These are phyloP conservation scores for Isoetes engelmannii DNA, from an alignment of 83 land plant genomes.

Conservation along the genomic window DNA sequence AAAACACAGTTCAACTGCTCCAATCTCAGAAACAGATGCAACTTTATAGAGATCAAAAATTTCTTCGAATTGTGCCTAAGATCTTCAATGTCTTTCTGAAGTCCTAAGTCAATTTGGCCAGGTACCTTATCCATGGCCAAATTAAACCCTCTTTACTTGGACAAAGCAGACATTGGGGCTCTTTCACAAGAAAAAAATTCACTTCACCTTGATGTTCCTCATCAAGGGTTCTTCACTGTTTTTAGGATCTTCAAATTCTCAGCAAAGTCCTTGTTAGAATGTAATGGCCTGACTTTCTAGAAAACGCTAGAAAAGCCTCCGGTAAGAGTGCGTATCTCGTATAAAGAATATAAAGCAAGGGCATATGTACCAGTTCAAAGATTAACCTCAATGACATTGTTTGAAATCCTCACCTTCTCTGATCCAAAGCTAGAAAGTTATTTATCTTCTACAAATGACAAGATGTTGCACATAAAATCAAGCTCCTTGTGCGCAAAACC, in stretches of 20 bases:
- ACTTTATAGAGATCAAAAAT: constrained; percentile 55
- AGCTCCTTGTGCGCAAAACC: too few species aligned
- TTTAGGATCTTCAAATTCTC: constrained; percentile 51
- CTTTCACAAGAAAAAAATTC: constrained; percentile 32
- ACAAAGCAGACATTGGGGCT: constrained; percentile 49
- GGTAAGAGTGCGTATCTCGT: constrained; percentile 93
- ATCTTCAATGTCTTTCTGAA: constrained; percentile 51
- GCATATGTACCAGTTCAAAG: too few species aligned
- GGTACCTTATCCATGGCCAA: constrained; percentile 62
- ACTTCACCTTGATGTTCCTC: constrained; percentile 22
- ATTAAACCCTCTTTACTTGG: constrained; percentile 59
- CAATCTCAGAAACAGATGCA: constrained; percentile 42
- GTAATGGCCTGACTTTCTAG: constrained; percentile 17
- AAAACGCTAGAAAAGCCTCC: constrained; percentile 53
- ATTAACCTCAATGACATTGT: too few species aligned
- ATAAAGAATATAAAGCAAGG: too few species aligned
- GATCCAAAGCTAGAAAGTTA: too few species aligned
- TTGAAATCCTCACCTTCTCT: too few species aligned
- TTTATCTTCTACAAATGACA: too few species aligned
- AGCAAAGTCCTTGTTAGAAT: constrained; percentile 71
- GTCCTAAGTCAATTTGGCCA: constrained; percentile 82
- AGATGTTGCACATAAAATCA: too few species aligned
- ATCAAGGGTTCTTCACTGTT: constrained; percentile 23
- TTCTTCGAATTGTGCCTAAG: constrained; percentile 53
- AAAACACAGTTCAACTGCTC: constrained; percentile 34